Percentiles rank a stretch among this genome's conserved stretches.
These are phyloP conservation scores for Leishmania mexicana DNA, from an alignment of 208 protist genomes.

Conservation along the genomic window DNA sequence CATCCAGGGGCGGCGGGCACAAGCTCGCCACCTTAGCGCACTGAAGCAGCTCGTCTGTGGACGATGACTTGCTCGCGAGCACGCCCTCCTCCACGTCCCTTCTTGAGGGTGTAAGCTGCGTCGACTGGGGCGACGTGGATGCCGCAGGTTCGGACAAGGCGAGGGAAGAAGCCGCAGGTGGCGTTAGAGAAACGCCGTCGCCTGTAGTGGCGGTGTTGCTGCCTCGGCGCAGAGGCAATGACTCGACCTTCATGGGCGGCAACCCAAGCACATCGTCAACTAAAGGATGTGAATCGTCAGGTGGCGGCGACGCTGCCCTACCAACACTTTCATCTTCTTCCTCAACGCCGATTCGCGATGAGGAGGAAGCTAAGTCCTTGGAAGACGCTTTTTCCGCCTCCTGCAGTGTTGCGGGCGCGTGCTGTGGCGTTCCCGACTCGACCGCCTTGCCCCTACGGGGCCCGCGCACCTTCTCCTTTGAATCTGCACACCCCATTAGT, in stretches of 20 bases:
- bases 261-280: background rate
- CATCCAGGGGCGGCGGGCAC: background rate
- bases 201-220: background rate
- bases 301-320: background rate
- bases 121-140: background rate
- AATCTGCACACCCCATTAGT: constrained; percentile 12
- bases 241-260: too few relatives aligned
- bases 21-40: background rate
- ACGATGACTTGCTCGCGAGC: background rate
- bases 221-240: background rate
- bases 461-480: constrained; percentile 3
- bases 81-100: background rate
- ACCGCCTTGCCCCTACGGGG: background rate
- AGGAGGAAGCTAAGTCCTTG: background rate
- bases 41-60: background rate
- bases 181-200: background rate
- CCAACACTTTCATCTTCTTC: background rate
- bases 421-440: background rate
- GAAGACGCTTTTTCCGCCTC: background rate
- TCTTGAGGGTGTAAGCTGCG: background rate
- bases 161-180: background rate
- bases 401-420: background rate
- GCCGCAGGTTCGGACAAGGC: background rate
- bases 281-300: background rate
- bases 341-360: background rate